Evolutionary conservation across 805 yeast genomes (phyloP).

Genomic region (Candida krabiensis): DNA sequence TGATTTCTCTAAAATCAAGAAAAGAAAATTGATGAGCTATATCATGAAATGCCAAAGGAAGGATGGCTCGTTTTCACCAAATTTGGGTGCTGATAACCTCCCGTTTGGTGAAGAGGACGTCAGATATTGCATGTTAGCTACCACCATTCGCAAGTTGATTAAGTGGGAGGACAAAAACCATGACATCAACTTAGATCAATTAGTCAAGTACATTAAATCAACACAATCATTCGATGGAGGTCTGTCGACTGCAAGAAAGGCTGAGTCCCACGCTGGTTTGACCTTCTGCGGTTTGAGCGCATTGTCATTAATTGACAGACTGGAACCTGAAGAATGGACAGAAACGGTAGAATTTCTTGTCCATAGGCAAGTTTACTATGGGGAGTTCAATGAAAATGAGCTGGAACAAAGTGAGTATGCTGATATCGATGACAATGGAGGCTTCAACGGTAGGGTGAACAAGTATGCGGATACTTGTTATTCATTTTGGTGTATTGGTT

Average conservation of each 20-base stretch:
- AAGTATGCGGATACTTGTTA: conserved; percentile 87
- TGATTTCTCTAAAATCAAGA: conserved; percentile 40
- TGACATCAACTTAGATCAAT: conserved; percentile 43
- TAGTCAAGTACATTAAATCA: conserved; percentile 39
- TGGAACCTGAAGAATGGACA: conserved; percentile 31
- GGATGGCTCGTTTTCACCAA: conserved; percentile 58
- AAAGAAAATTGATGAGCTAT: conserved; percentile 47
- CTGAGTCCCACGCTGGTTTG: conserved; percentile 83
- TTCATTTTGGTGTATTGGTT: conserved; percentile 76
- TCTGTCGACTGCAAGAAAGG: conserved; percentile 45
- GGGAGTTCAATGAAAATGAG: conserved; percentile 30
- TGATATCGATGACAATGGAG: conserved; percentile 62
- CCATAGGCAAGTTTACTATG: conserved; percentile 57
- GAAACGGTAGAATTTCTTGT: conserved; percentile 58
- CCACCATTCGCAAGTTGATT: conserved; percentile 55
- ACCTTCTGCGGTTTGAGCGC: conserved; percentile 81
- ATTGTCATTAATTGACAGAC: conserved; percentile 40
- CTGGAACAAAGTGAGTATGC: conserved; percentile 28
- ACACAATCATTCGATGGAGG: conserved; percentile 66
- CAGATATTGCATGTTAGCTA: conserved; percentile 73
- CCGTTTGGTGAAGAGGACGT: conserved; percentile 67
- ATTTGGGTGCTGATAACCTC: conserved; percentile 31
- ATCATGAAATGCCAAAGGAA: conserved; percentile 60
- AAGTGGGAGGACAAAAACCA: conserved; percentile 25
- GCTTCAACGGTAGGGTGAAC: conserved; percentile 84